These are phyloP conservation scores for Malus asiatica DNA, from an alignment of 306 rosid species.

Conservation along the genomic window DNA sequence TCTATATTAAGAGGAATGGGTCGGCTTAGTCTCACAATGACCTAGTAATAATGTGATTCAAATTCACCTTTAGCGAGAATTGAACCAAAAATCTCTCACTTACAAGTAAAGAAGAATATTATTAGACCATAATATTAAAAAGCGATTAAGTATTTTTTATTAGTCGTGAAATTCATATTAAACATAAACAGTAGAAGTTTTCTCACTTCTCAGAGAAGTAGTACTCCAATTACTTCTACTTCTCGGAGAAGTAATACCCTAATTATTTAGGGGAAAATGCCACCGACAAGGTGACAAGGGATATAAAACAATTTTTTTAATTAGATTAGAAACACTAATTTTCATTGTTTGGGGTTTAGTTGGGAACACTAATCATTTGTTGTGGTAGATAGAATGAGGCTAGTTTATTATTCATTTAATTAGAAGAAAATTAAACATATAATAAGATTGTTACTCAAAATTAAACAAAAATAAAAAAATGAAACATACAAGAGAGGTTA, in stretches of 20 bases:
- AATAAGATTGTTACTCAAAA: background rate
- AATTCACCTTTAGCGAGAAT: too few species aligned
- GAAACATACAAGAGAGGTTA: background rate
- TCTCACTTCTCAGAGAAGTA: background rate
- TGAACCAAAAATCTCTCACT: too few species aligned
- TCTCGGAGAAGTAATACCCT: background rate
- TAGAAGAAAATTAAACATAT: background rate
- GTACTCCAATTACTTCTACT: background rate
- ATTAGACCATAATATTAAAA: fast-evolving
- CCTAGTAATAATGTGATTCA: too few species aligned
- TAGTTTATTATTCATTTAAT: background rate
- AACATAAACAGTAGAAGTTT: background rate
- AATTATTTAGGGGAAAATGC: background rate
- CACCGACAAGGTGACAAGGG: background rate
- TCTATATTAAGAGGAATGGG: too few species aligned
- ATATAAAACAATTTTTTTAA: background rate
- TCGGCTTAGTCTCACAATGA: too few species aligned
- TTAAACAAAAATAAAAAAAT: background rate
- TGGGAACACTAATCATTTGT: background rate
- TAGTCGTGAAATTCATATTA: too few species aligned
- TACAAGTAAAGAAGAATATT: too few species aligned
- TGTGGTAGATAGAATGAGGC: background rate
- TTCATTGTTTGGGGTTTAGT: background rate
- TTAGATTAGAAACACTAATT: background rate
- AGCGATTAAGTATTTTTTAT: too few species aligned